These are phyloP conservation scores for Ophiostoma angusticollis DNA, from an alignment of 2,329 filamentous ascomycete genomes.

Conservation along the genomic window DNA sequence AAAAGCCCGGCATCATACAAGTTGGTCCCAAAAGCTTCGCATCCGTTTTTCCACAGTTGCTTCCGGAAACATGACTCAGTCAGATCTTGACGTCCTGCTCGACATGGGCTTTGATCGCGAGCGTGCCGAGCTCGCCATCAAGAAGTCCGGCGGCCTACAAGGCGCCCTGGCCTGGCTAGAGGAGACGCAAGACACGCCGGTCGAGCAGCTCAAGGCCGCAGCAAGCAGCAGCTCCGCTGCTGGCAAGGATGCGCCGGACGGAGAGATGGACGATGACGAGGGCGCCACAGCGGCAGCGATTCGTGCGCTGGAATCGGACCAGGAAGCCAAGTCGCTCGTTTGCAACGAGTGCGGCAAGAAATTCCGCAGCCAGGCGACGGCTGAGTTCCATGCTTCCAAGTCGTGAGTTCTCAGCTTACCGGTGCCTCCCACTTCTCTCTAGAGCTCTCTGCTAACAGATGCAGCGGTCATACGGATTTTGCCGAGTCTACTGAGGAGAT, in stretches of 20 bases:
- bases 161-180: conserved; percentile 92
- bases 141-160: conserved; percentile 69
- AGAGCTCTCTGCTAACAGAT: neutral
- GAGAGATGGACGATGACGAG: conserved; percentile 22
- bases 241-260: conserved; percentile 20
- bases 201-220: conserved; percentile 61
- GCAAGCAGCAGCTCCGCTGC: neutral
- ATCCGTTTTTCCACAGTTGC: neutral
- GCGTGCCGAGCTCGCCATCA: conserved; percentile 70
- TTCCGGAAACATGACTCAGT: conserved; percentile 33
- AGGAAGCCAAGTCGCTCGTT: conserved; percentile 65
- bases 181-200: conserved; percentile 72
- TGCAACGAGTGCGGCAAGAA: conserved; percentile 94
- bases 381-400: conserved; percentile 83
- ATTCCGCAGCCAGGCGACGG: conserved; percentile 68
- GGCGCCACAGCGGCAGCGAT: conserved; percentile 39
- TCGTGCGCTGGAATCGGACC: conserved; percentile 55
- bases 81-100: conserved; percentile 47
- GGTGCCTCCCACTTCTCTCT: too few relatives aligned
- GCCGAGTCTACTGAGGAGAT: conserved; percentile 88
- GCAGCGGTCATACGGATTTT: conserved; percentile 75
- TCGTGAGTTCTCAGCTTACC: too few relatives aligned
- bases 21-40: neutral
- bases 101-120: conserved; percentile 75
- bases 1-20: neutral